Evolutionary conservation across 768 basidiomycete species (phyloP).

Genomic region (Neoboletus brunneissimus): DNA sequence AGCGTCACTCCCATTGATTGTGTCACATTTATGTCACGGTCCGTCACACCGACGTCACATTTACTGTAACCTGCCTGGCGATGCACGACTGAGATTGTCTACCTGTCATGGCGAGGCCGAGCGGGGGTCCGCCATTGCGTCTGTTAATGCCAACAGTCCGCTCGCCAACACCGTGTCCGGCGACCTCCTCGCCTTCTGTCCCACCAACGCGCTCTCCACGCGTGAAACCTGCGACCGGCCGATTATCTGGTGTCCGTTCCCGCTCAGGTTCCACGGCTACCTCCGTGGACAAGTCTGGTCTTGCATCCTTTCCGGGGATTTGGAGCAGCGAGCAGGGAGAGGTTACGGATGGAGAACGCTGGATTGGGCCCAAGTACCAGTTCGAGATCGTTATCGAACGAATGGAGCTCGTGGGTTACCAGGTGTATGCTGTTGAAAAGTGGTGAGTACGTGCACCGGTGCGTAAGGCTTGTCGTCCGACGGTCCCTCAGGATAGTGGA

Average conservation of each 20-base stretch:
- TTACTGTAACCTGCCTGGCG: background rate
- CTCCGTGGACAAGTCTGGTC: conserved; percentile 15
- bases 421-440: conserved; percentile 85
- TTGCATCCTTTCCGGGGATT: background rate
- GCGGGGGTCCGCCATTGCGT: conserved; percentile 12
- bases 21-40: conserved; percentile 15
- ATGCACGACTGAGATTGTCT: background rate
- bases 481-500: conserved; percentile 56
- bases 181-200: conserved; percentile 9
- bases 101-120: conserved; percentile 18
- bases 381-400: conserved; percentile 50
- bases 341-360: conserved; percentile 31
- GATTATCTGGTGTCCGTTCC: conserved; percentile 31
- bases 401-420: conserved; percentile 55
- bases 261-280: conserved; percentile 32
- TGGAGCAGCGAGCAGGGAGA: conserved; percentile 15
- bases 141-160: conserved; percentile 37
- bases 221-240: conserved; percentile 22
- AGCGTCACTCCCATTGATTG: conserved; percentile 4
- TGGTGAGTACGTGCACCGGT: conserved; percentile 49
- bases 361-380: conserved; percentile 45
- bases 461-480: background rate
- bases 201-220: conserved; percentile 25
- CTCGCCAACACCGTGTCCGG: conserved; percentile 9
- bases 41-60: conserved; percentile 12